phyloP scores from a whole-genome alignment of 2,329 filamentous ascomycete species.

The Chrysoporthe puriensis region DNA sequence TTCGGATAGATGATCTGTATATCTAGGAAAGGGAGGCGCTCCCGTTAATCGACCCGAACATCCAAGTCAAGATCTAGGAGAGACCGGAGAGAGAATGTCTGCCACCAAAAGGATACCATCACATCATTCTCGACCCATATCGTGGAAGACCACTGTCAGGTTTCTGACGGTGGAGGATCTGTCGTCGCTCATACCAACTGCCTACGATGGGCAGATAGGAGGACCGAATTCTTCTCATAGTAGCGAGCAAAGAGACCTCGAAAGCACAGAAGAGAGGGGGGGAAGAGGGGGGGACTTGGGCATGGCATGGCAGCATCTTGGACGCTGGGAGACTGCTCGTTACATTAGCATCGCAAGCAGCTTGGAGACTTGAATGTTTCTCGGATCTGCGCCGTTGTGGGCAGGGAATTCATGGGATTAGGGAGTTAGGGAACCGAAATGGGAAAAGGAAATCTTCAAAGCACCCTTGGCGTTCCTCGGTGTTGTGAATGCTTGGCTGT shows the following conservation, averaged over 20 bases:
- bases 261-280: background rate
- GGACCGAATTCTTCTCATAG: background rate
- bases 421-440: slow-evolving; percentile 17
- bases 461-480: background rate
- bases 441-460: background rate
- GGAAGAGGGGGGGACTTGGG: background rate
- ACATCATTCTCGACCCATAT: background rate
- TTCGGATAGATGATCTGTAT: background rate
- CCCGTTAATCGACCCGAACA: background rate
- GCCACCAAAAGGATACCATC: background rate
- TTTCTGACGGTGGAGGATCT: background rate
- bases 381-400: background rate
- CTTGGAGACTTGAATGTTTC: background rate
- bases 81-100: background rate
- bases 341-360: slow-evolving; percentile 3
- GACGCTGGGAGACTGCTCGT: background rate
- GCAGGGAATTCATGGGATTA: slow-evolving; percentile 5
- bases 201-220: slow-evolving; percentile 1
- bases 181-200: background rate
- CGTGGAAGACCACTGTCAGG: background rate
- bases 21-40: background rate
- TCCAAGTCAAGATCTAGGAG: background rate
- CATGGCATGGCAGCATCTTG: background rate
- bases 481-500: background rate
- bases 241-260: background rate